A percentile compares a stretch with the other conserved stretches of the same genome.
Conservation (phyloP, 2,329 filamentous ascomycete species). For the Fusarium camptoceras region DNA sequence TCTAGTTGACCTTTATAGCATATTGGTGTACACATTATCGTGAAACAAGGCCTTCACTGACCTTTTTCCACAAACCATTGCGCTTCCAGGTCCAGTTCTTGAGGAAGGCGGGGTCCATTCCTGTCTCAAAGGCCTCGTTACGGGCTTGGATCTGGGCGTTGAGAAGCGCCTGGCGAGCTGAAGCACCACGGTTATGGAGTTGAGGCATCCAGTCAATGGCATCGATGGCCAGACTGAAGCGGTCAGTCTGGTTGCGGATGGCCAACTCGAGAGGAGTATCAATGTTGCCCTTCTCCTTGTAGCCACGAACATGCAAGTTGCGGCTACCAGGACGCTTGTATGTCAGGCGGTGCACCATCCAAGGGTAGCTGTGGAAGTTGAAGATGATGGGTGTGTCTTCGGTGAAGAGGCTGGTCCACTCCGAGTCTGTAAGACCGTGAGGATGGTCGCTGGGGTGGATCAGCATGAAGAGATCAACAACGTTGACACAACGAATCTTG, state of each 20-base stretch:
- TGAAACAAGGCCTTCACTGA: conserved; percentile 39
- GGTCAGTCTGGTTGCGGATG: conserved; percentile 81
- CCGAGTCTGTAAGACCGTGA: conserved; percentile 74
- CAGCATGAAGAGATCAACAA: conserved; percentile 84
- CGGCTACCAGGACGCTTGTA: conserved; percentile 78
- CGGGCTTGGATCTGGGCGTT: conserved; percentile 73
- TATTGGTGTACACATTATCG: conserved; percentile 33
- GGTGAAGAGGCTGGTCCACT: conserved; percentile 79
- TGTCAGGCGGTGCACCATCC: conserved; percentile 80
- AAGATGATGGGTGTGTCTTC: conserved; percentile 79
- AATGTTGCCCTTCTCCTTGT: conserved; percentile 87
- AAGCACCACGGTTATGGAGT: conserved; percentile 72
- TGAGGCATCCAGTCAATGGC: conserved; percentile 76
- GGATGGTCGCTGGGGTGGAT: conserved; percentile 77
- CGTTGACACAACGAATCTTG: conserved; percentile 83
- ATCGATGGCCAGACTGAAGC: conserved; percentile 81
- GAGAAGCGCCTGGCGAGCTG: conserved; percentile 72
- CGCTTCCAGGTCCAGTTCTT: conserved; percentile 75
- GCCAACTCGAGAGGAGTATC: conserved; percentile 83
- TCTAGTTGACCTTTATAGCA: conserved; percentile 9
- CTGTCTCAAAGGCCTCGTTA: conserved; percentile 75
- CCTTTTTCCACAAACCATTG: conserved; percentile 54
- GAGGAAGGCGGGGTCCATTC: conserved; percentile 75
- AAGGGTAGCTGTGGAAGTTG: conserved; percentile 88
- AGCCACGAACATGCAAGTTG: conserved; percentile 80